Base-by-base conservation (phyloP, 2,329 filamentous ascomycete genomes). In the Diaporthe citri region DNA sequence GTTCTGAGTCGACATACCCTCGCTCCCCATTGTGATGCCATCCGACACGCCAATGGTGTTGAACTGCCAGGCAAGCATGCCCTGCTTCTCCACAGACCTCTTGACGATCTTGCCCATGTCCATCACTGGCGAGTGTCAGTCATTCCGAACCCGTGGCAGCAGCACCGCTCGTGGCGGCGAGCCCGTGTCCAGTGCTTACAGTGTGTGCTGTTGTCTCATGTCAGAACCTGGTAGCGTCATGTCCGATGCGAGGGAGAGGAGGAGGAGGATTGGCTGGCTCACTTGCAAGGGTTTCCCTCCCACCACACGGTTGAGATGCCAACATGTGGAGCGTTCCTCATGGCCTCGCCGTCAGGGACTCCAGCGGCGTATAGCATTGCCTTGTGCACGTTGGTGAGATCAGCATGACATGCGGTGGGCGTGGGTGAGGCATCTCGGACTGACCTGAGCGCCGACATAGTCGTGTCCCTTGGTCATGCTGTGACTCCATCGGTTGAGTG, bases 271-370 rank as follows among this genome's bases (percentile, higher is more conserved):
- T 46, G 64, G 31, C 46, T 67, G 46, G 31, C 92, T 85, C 84
- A 94, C 93, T 98, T 98, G 91, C 96, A 98, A 51, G 96, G 95
- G 82, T 98, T 98, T 39, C 96, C 96, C 85, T 98, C 95, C 96
- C 96, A 98, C 96, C 96, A 98, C 6, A 98, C 94, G 7, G 94
- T 95, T 10, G 95, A 93, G 81, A 98, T 91, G 74, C 96, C 96
- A 36, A 98, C 94, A 77, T 98, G 96, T 17, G 96, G 95, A 71
- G 94, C 93, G 74, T 90, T 96, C 85, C 96, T 96, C 94, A 98
- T 97, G 80, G 93, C 91, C 73, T 97, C 88, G 80, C 91, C 89
- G 81, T 95, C 91, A 1, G 95, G 94, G 46, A 98, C 94, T 34
- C 96, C 96, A 12, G 96, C 95, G 20, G 94, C 96, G 84, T 97